Percentiles rank a stretch among this genome's conserved stretches.
These are phyloP conservation scores for Coniferiporia sulphurascens DNA, from an alignment of 1,284 basidiomycete genomes.

Conservation along the genomic window DNA sequence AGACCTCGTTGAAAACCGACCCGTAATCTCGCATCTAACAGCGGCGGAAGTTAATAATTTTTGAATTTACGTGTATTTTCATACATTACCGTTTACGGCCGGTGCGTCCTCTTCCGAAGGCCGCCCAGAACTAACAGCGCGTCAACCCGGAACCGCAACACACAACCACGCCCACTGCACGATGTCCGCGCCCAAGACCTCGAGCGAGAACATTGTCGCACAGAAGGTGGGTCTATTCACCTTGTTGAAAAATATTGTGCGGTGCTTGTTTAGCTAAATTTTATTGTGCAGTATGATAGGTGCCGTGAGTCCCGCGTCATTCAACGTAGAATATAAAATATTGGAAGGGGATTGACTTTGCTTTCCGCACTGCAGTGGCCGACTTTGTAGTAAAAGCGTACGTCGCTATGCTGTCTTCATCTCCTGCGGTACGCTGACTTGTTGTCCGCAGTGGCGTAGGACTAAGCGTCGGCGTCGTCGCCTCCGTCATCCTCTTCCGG, in stretches of 20 bases:
- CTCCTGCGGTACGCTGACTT: conserved; percentile 17
- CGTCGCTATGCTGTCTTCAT: conserved; percentile 29
- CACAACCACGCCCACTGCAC: background rate
- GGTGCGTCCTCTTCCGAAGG: too few species aligned
- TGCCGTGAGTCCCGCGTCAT: conserved; percentile 69
- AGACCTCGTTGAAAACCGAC: too few species aligned
- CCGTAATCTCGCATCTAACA: too few species aligned
- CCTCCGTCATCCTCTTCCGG: conserved; percentile 92
- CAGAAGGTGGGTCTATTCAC: conserved; percentile 17
- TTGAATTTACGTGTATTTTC: too few species aligned
- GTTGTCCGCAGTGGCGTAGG: conserved; percentile 73
- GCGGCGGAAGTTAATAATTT: too few species aligned
- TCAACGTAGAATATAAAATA: background rate
- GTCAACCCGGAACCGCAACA: background rate
- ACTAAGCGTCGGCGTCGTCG: conserved; percentile 90
- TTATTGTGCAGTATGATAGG: conserved; percentile 72
- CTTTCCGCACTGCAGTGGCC: conserved; percentile 46
- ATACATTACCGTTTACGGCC: too few species aligned
- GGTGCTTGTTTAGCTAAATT: conserved; percentile 10
- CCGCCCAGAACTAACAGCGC: too few species aligned
- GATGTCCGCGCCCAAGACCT: conserved; percentile 14
- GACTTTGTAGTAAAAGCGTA: conserved; percentile 77
- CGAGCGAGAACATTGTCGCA: conserved; percentile 19
- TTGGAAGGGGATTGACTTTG: background rate
- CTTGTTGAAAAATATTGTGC: conserved; percentile 14